phyloP scores from a whole-genome alignment of 331 rosid genomes.

The Phaseolus coccineus region DNA sequence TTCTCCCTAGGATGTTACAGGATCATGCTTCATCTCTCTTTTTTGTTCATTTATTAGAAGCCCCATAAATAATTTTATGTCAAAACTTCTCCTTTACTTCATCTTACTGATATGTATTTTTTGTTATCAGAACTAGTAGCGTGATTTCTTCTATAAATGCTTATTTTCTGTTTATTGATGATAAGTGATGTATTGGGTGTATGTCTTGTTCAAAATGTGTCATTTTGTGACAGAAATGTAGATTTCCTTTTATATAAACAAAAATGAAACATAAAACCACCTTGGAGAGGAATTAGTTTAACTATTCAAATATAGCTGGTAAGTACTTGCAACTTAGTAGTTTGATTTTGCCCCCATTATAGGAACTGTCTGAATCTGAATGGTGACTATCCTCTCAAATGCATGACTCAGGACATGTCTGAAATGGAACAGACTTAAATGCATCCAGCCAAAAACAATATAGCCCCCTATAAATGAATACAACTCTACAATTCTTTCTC shows the following conservation, averaged over 20 bases:
- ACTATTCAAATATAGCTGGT: slow-evolving; percentile 3
- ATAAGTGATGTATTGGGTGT: background rate
- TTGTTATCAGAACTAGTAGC: background rate
- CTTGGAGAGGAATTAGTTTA: background rate
- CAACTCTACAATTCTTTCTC: background rate
- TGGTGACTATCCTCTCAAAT: slow-evolving; percentile 27
- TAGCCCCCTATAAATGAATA: background rate
- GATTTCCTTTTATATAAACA: background rate
- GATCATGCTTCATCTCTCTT: background rate
- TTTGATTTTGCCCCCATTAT: background rate
- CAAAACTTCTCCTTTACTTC: background rate
- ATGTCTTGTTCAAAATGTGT: background rate
- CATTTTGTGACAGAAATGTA: background rate
- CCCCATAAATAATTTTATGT: background rate
- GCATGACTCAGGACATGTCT: background rate
- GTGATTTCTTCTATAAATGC: background rate
- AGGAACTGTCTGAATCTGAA: slow-evolving; percentile 19
- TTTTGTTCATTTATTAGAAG: background rate
- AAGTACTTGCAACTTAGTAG: background rate
- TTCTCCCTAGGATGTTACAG: background rate
- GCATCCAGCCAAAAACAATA: background rate
- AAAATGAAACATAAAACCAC: background rate
- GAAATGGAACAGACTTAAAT: slow-evolving; percentile 25
- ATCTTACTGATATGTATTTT: background rate
- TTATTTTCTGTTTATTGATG: background rate